Conservation (phyloP, 306 rosid species). For the Vigna trinervia region DNA sequence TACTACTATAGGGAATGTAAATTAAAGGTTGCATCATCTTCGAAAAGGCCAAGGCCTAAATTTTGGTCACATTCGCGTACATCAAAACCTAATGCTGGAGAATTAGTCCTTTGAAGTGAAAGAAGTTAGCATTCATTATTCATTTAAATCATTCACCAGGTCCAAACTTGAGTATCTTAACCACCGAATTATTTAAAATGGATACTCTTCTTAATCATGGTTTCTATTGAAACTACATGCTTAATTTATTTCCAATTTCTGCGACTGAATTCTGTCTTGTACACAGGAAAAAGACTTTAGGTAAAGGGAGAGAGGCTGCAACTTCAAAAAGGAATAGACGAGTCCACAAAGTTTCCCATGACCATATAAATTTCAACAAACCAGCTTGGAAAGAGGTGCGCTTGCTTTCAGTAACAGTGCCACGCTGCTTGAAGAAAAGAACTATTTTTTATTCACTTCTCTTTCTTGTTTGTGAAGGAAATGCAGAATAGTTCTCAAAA, state of each 20-base stretch:
- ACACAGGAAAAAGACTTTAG: slow-evolving; percentile 70
- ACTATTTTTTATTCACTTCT: slow-evolving; percentile 29
- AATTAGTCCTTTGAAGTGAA: not conserved
- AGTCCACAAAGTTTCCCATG: slow-evolving; percentile 60
- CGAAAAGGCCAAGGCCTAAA: not conserved
- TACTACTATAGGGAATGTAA: not conserved
- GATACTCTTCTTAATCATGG: not conserved
- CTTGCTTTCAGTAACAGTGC: slow-evolving; percentile 17
- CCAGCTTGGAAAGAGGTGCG: slow-evolving; percentile 69
- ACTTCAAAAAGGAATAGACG: slow-evolving; percentile 67
- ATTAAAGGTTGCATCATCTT: slow-evolving; percentile 11
- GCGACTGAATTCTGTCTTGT: slow-evolving; percentile 34
- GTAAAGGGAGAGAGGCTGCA: slow-evolving; percentile 57
- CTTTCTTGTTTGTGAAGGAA: slow-evolving; percentile 53
- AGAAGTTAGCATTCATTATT: not conserved
- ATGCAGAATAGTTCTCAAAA: slow-evolving; percentile 54
- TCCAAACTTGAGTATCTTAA: slow-evolving; percentile 19
- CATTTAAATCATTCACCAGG: slow-evolving; percentile 4
- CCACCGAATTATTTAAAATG: slow-evolving; percentile 2
- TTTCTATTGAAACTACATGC: slow-evolving; percentile 20
- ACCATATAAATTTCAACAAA: slow-evolving; percentile 46
- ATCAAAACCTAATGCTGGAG: slow-evolving; percentile 4
- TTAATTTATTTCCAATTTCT: slow-evolving; percentile 22
- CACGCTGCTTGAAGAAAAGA: slow-evolving; percentile 25
- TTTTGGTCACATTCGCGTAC: slow-evolving; percentile 8